Evolutionary conservation across 2,329 filamentous ascomycete genomes (phyloP).

Genomic region (Aureobasidium leucospermi): DNA sequence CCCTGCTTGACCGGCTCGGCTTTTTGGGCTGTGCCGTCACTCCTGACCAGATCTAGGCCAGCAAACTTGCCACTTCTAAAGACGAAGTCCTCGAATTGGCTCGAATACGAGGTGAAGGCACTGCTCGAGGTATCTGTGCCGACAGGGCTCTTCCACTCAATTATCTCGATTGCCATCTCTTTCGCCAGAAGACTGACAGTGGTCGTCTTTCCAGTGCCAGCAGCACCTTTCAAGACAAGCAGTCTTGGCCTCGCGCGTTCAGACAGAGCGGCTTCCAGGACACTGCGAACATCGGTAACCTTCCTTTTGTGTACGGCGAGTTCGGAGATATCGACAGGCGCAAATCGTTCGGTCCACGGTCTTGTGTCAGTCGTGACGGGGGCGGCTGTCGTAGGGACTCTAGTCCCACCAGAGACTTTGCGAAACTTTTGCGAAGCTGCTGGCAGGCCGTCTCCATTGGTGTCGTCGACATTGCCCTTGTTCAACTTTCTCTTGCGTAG

Average conservation of each 20-base stretch:
- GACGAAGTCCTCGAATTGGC: constrained; percentile 89
- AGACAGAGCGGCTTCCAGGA: constrained; percentile 62
- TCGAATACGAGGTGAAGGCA: constrained; percentile 61
- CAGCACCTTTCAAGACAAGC: constrained; percentile 79
- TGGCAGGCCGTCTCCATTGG: neutral
- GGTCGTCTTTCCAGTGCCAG: constrained; percentile 88
- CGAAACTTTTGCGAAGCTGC: constrained; percentile 38
- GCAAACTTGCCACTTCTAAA: constrained; percentile 73
- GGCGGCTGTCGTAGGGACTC: constrained; percentile 24
- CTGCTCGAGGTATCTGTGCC: constrained; percentile 52
- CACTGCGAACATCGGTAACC: constrained; percentile 73
- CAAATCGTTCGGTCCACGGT: constrained; percentile 85
- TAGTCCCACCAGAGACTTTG: constrained; percentile 30
- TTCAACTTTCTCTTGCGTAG: constrained; percentile 29
- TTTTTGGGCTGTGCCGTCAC: neutral
- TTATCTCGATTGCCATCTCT: constrained; percentile 66
- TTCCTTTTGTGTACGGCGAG: constrained; percentile 94
- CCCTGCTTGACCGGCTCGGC: constrained; percentile 8
- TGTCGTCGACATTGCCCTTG: neutral
- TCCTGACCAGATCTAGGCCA: constrained; percentile 49
- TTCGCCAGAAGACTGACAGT: constrained; percentile 72
- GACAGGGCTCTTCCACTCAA: constrained; percentile 86
- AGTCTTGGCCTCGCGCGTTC: constrained; percentile 53
- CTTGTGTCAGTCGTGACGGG: constrained; percentile 47
- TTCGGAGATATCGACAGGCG: constrained; percentile 67